Base-by-base conservation (phyloP, 129 eudicot species). In the Silybum marianum region DNA sequence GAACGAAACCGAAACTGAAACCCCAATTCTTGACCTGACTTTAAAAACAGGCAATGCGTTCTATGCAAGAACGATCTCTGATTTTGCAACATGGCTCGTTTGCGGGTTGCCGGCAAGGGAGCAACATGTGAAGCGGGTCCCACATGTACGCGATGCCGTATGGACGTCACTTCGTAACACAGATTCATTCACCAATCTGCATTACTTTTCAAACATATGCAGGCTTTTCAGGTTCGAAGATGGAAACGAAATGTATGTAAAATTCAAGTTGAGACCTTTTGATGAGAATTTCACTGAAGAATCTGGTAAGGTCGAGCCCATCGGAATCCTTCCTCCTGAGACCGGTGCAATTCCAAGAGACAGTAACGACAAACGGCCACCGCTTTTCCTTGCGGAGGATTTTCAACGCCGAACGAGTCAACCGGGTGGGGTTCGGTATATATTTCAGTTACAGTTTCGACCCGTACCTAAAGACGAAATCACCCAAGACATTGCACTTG, bases 341-440 rank as follows among this genome's bases (percentile, higher is more conserved):
- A 93, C 97, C 3, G 97, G 97, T 44, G 96, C 97, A 34, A 93
- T 93, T 73, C 93, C 97, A 3, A 85, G 97, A 73, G 90, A 90
- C 73, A 22, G 18, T 51, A 83, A 82, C 24, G 97, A 93, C 84
- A 90, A 82, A 28, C 84, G 97, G 9, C 97, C 97, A 22, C 68
- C 74, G 36, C 90, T 90, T 44, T 93, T 93, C 78, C 93, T 93
- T 69, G 96, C 89, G n/a, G 93, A 93, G 2, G 97, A 93, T 84
- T 93, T 93, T 40, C 83, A 83, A 82, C 68, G 73, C 28, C 90
- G 93, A 8, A 95, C 91, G 87, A 87, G 88, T 82, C 92, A 88
- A n/a, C 86, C 91, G 2, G 89, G 77, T 36, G 92, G 96, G 21
- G 96, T 93, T 21, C 83, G 78, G 42, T 93, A 93, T 36, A 40